These are phyloP conservation scores for Termitomyces sp. DNA, from an alignment of 768 basidiomycete species.

Conservation along the genomic window DNA sequence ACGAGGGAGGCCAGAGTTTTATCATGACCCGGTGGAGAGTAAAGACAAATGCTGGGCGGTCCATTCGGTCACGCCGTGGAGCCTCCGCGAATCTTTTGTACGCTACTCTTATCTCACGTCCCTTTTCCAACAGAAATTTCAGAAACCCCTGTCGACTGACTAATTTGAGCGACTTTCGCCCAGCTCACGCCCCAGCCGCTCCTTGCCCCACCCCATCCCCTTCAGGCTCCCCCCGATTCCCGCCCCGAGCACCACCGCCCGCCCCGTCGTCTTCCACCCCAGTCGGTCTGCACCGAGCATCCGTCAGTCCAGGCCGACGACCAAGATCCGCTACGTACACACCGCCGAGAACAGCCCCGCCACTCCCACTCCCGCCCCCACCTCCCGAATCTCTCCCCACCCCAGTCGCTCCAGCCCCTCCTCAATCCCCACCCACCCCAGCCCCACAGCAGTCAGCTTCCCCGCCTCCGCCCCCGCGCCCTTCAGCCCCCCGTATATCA, in stretches of 20 bases:
- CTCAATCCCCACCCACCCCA: constrained; percentile 43
- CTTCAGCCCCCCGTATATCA: constrained; percentile 69
- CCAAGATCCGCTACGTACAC: constrained; percentile 46
- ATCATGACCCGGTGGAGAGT: constrained; percentile 45
- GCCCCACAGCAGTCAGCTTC: constrained; percentile 38
- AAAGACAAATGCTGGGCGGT: constrained; percentile 16
- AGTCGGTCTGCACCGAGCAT: constrained; percentile 53
- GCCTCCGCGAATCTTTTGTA: not conserved
- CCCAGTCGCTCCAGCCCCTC: constrained; percentile 34
- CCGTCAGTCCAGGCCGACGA: too few species aligned
- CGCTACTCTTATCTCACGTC: not conserved
- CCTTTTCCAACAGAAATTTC: constrained; percentile 1
- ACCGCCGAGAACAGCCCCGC: constrained; percentile 54
- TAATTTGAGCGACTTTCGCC: constrained; percentile 17
- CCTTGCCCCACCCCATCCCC: constrained; percentile 35
- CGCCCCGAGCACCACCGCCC: constrained; percentile 52
- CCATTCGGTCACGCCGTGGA: constrained; percentile 17
- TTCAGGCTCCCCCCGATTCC: constrained; percentile 53
- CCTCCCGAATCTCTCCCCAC: constrained; percentile 37
- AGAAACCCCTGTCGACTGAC: constrained; percentile 1
- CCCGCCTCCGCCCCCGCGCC: constrained; percentile 57
- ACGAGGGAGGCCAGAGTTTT: constrained; percentile 59
- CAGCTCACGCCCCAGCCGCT: constrained; percentile 18
- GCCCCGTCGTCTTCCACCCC: constrained; percentile 43
- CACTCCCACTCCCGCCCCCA: constrained; percentile 65